phyloP scores from a whole-genome alignment of 2,329 filamentous ascomycete genomes.

The Blastomyces percursus region DNA sequence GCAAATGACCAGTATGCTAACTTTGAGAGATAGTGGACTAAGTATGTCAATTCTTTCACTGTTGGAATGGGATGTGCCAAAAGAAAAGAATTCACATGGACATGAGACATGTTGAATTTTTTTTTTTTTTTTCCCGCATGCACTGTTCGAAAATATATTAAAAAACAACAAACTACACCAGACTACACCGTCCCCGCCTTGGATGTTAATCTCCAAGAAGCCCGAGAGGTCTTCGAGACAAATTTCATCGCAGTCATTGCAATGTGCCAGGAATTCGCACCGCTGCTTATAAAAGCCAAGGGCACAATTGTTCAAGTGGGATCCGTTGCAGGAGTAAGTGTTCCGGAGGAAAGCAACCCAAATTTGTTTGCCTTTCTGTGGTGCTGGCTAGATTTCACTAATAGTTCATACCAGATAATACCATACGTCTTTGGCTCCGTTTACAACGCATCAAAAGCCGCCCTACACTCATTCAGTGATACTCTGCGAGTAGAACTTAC shows the following conservation, averaged over 20 bases:
- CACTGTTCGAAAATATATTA: conserved; percentile 1
- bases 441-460: conserved; percentile 52
- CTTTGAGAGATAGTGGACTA: conserved; percentile 12
- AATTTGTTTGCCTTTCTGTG: too few species aligned
- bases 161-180: conserved; percentile 9
- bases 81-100: not conserved
- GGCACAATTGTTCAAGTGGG: conserved; percentile 38
- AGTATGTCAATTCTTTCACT: conserved; percentile 6
- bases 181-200: conserved; percentile 49
- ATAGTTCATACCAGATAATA: conserved; percentile 23
- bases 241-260: conserved; percentile 49
- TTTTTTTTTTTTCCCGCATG: not conserved
- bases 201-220: conserved; percentile 42
- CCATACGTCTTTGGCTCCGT: conserved; percentile 37
- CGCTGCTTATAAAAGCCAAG: conserved; percentile 39
- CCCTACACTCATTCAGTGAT: conserved; percentile 47
- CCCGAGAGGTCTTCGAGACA: conserved; percentile 39
- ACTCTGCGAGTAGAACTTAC: conserved; percentile 48
- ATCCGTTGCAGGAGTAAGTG: conserved; percentile 31
- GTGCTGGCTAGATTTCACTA: not conserved
- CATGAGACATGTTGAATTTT: not conserved
- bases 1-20: not conserved
- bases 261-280: conserved; percentile 47
- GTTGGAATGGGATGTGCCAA: not conserved
- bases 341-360: too few species aligned